These are phyloP conservation scores for Lentinus brumalis DNA, from an alignment of 768 basidiomycete genomes.

Conservation along the genomic window DNA sequence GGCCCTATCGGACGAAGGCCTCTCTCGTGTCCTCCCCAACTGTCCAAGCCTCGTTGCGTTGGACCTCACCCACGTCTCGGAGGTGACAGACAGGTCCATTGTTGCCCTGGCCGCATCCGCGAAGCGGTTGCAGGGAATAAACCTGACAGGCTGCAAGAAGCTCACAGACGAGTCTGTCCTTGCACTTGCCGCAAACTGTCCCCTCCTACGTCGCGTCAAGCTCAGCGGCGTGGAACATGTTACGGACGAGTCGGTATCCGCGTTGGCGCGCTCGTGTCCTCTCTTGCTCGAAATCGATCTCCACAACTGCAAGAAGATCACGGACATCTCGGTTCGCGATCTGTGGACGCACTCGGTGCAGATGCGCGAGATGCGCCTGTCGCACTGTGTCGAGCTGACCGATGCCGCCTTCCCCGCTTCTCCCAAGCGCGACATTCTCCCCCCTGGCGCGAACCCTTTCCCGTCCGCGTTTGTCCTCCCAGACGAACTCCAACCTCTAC, in stretches of 20 bases:
- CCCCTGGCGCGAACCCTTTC: slow-evolving; percentile 38
- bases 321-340: slow-evolving; percentile 76
- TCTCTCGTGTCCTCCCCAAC: slow-evolving; percentile 64
- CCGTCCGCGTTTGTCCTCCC: slow-evolving; percentile 30
- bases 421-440: slow-evolving; percentile 46
- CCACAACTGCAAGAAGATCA: slow-evolving; percentile 76
- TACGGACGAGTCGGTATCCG: slow-evolving; percentile 75
- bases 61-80: slow-evolving; percentile 75
- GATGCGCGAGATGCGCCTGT: slow-evolving; percentile 90
- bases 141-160: slow-evolving; percentile 79
- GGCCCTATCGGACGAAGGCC: slow-evolving; percentile 61
- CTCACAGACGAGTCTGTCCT: slow-evolving; percentile 79
- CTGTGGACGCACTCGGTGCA: slow-evolving; percentile 79
- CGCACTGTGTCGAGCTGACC: slow-evolving; percentile 75
- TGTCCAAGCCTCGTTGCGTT: slow-evolving; percentile 83
- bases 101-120: slow-evolving; percentile 70
- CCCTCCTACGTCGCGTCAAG: slow-evolving; percentile 86
- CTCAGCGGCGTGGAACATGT: slow-evolving; percentile 74
- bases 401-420: slow-evolving; percentile 86
- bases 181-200: slow-evolving; percentile 74
- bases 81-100: slow-evolving; percentile 72
- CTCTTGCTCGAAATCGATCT: slow-evolving; percentile 94
- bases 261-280: slow-evolving; percentile 77
- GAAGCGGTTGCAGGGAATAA: slow-evolving; percentile 86
- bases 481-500: slow-evolving; percentile 64